Percentiles rank a stretch among this genome's conserved stretches.
phyloP scores from a whole-genome alignment of 2,329 filamentous ascomycete species.

The Aspergillus sp. region DNA sequence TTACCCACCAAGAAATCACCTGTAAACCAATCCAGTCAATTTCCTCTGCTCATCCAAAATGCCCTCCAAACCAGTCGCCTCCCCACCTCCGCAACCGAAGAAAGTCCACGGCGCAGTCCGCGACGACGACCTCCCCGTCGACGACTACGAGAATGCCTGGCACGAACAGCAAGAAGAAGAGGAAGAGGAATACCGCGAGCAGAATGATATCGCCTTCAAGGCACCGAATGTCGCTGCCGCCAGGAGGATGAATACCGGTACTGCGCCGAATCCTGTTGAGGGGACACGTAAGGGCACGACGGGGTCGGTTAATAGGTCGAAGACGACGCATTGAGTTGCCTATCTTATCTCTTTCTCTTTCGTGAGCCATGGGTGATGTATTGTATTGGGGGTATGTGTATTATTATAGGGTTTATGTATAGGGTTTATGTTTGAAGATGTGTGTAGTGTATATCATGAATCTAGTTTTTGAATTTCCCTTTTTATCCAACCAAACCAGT shows the following conservation, averaged over 20 bases:
- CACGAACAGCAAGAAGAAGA: constrained; percentile 1
- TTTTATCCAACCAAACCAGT: too few relatives aligned
- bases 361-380: neutral
- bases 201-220: neutral
- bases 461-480: too few relatives aligned
- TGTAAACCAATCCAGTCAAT: too few relatives aligned
- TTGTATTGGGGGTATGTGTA: neutral
- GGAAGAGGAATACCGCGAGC: neutral
- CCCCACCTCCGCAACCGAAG: neutral
- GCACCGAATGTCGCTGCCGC: neutral
- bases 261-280: neutral
- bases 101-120: constrained; percentile 1
- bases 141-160: constrained; percentile 8
- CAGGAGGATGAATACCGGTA: neutral
- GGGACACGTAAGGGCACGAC: neutral
- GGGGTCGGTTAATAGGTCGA: constrained; percentile 1
- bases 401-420: too few relatives aligned
- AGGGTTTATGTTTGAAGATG: neutral
- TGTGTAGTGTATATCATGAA: too few relatives aligned
- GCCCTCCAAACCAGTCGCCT: constrained; percentile 55
- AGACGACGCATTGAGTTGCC: neutral
- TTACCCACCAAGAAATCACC: constrained; percentile 50
- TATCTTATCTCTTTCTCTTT: neutral
- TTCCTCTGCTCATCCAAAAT: constrained; percentile 11
- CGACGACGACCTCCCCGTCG: constrained; percentile 3